A percentile compares a stretch with the other conserved stretches of the same genome.
Evolutionary conservation across 345 rosid genomes (phyloP).

Genomic region (Corymbia maculata): DNA sequence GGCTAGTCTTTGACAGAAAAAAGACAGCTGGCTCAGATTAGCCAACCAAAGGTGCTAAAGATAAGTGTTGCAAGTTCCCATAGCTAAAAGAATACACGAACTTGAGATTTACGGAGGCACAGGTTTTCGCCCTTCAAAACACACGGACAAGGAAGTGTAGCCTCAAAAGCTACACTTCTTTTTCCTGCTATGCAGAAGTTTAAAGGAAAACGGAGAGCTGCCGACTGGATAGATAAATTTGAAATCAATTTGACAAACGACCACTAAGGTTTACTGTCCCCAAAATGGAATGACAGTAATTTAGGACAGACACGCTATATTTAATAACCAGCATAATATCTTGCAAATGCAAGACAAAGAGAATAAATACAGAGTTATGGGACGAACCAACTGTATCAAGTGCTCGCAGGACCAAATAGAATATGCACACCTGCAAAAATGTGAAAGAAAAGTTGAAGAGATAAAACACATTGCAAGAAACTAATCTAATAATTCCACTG

Average conservation of each 20-base stretch:
- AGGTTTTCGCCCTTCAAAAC: not conserved
- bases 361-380: not conserved
- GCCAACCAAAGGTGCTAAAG: not conserved
- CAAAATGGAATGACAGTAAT: not conserved
- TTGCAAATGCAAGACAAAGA: not conserved
- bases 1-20: not conserved
- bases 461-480: not conserved
- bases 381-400: slow-evolving; percentile 93
- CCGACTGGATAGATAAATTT: not conserved
- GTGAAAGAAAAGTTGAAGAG: not conserved
- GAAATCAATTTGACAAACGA: not conserved
- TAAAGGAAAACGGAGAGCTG: not conserved
- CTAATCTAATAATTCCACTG: not conserved
- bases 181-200: not conserved
- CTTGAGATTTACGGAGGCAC: not conserved
- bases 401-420: slow-evolving; percentile 93
- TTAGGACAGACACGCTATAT: not conserved
- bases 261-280: not conserved
- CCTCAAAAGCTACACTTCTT: not conserved
- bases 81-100: not conserved
- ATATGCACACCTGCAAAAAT: slow-evolving; percentile 70
- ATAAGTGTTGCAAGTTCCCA: not conserved
- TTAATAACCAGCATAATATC: not conserved
- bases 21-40: not conserved
- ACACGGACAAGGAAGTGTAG: not conserved